phyloP scores from a whole-genome alignment of 78 protist genomes.

The slime mould (Dictyostelium discoideum) region dicty_2.7 NC_007088.5:163501-164000 shows the following conservation, averaged over 20 bases:
- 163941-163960: neutral
- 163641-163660: neutral
- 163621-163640: neutral
- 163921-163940: conserved; percentile 61
- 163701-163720: neutral
- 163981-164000: neutral
- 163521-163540: neutral
- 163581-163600: neutral
- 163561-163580: neutral
- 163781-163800: conserved; percentile 15
- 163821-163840: conserved; percentile 57
- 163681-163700: neutral
- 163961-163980: neutral
- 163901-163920: conserved; percentile 69
- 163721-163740: neutral
- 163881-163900: conserved; percentile 64
- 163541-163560: neutral
- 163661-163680: neutral
- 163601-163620: neutral
- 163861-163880: conserved; percentile 43
- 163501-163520: neutral
- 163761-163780: neutral
- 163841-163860: conserved; percentile 59
- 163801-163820: conserved; percentile 52
- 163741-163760: neutral